Evolutionary conservation across 2,329 filamentous ascomycete genomes (phyloP), one percentile per base, ranked within the genome.

Genomic region (Nemania diffusa): DNA sequence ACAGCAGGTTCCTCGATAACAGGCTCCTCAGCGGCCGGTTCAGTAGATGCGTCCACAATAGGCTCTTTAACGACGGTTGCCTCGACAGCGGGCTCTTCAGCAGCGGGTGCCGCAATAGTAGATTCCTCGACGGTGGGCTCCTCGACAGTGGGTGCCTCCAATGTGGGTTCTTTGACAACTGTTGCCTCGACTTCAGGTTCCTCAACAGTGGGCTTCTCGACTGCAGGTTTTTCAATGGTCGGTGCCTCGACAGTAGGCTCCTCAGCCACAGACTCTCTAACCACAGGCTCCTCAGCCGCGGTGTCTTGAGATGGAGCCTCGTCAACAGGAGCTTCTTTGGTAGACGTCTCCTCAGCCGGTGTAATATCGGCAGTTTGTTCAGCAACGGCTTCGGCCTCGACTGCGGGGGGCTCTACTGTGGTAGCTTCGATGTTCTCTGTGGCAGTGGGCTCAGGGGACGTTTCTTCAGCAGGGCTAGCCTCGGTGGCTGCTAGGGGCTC

Each of bases 111-210:
- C 9, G 6, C 3, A 8, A 24, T 27, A 27, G 51, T 27, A 27
- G 62, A 9, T 20, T 65, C 50, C 27, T 62, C 60, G 44, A 40
- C 50, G 34, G 62, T 65, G 11, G 13, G 22, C n/a, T 64, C 60
- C 4, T 48, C 20, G 11, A 13, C 57, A 2, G 27, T 32, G 1
- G 44, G 22, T 20, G 8, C 51, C 29, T 60, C 61, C 3, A 17
- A 24, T 27, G 62, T 46, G 15, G 46, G 20, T 27, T 60, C 65
- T 13, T 52, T 51, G 6, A 37, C 44, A 13, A 51, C 20, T 22
- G 50, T 32, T n/a, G 63, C 56, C 11, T 60, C 60, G 20, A 24
- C 46, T 46, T 57, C 51, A 15, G 17, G 46, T n/a, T 62, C 58
- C 11, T 51, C 29, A n/a, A 27, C 22, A 24, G 9, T 15, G n/a